Percentiles rank a stretch among this genome's conserved stretches.
Conservation (phyloP, 2,329 filamentous ascomycete species). For the Chrysoporthe cubensis region DNA sequence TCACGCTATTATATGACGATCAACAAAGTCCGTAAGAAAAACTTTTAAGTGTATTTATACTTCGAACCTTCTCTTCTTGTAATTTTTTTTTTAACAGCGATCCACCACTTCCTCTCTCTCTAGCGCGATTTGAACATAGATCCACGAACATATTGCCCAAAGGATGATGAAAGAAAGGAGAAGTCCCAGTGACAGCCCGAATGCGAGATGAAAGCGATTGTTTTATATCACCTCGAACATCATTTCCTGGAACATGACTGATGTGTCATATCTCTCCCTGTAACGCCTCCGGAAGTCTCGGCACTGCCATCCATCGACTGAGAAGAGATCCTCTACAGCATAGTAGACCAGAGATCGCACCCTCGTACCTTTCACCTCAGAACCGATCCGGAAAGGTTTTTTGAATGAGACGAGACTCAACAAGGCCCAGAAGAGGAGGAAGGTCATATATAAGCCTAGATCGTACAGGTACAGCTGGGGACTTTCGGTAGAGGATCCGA, state of each 20-base stretch:
- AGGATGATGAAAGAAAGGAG: conserved; percentile 20
- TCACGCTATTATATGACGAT: too few relatives aligned
- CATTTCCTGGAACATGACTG: conserved; percentile 25
- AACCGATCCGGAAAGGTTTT: conserved; percentile 18
- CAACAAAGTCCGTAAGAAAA: too few relatives aligned
- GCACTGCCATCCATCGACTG: conserved; percentile 25
- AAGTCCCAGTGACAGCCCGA: conserved; percentile 24
- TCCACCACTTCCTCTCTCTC: conserved; percentile 26
- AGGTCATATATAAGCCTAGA: conserved; percentile 23
- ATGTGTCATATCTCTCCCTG: conserved; percentile 22
- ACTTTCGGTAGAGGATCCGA: conserved; percentile 17
- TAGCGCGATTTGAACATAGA: conserved; percentile 18
- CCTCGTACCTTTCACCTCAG: conserved; percentile 10
- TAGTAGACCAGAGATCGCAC: conserved; percentile 27
- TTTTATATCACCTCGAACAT: conserved; percentile 25
- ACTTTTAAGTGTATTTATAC: not conserved
- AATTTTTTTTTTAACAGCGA: conserved; percentile 11
- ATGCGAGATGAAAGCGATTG: conserved; percentile 18
- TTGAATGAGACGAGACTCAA: conserved; percentile 22
- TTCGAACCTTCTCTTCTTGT: conserved; percentile 16
- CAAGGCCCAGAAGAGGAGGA: conserved; percentile 18
- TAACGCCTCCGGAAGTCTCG: conserved; percentile 21
- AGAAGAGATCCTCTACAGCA: conserved; percentile 24
- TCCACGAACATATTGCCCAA: conserved; percentile 20
- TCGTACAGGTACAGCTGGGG: conserved; percentile 22